Evolutionary conservation across 352 stramenopile genomes (phyloP), one percentile per base, ranked within the genome.

Genomic region (Pythium diclinum): DNA sequence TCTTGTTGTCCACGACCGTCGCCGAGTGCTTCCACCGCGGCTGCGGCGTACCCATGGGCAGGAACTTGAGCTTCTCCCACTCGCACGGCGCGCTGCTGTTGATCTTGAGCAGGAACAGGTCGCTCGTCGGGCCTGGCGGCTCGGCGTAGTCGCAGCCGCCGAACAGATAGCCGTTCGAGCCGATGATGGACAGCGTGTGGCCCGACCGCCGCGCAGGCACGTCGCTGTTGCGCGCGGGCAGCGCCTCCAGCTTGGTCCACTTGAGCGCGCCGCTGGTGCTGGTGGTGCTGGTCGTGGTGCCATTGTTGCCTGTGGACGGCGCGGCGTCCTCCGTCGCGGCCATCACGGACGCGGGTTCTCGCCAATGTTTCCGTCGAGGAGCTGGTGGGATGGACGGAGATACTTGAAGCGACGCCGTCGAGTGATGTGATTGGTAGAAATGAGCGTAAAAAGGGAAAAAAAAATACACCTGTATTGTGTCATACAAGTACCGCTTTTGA

Each of bases 21-120:
- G 91, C 90, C 59, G 87, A 96, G 75, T 98, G 95, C 63, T 98
- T 92, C 86, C 91, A 97, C 25, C 91, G 72, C 32, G 79, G 83
- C 61, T 71, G 59, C 14, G 83, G 91, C 56, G 61, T 67, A 10
- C 55, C 55, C 3, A 40, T 61, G 6, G 75, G 55, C 0, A 72
- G 60, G 14, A 87, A 84, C 21, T 67, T 63, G 49, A 94, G 68
- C 47, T 80, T 79, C 61, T 90, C 80, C 85, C 85, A 94, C 51
- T 94, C 83, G 51, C 82, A 91, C 8, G 81, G 70, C 13, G 77
- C 65, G 56, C 75, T 91, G 23, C 68, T 72, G 36, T 84, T 85
- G 63, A 93, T 91, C 44, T 97, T 92, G 34, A 99, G 81, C 76
- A 97, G 91, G 65, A 94, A 98, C 10, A 98, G 78, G 56, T 98